These are phyloP conservation scores for Asterophora lycoperdoides DNA, from an alignment of 768 basidiomycete genomes.

Conservation along the genomic window DNA sequence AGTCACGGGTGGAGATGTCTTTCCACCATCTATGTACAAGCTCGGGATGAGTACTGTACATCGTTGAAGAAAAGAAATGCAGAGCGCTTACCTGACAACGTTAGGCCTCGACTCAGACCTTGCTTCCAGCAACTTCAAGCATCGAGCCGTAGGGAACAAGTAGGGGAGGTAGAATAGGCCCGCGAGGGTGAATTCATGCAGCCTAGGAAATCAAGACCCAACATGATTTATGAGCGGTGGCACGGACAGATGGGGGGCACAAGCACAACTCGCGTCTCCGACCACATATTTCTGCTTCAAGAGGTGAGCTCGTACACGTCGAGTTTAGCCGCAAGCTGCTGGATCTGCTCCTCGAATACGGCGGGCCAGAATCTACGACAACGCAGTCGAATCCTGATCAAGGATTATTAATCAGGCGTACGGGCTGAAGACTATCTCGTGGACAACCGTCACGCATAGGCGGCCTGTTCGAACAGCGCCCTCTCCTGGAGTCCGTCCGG, in stretches of 20 bases:
- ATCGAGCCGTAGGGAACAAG: conserved; percentile 14
- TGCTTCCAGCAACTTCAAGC: conserved; percentile 13
- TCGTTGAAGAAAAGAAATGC: too few species aligned
- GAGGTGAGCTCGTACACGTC: conserved; percentile 48
- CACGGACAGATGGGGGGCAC: not conserved
- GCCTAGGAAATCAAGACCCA: not conserved
- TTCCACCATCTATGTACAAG: conserved; percentile 25
- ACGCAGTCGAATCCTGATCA: not conserved
- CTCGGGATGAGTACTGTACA: too few species aligned
- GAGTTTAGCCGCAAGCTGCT: conserved; percentile 34
- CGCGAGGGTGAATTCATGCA: conserved; percentile 14
- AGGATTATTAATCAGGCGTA: conserved; percentile 18
- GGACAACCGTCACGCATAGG: conserved; percentile 34
- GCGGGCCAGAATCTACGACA: conserved; percentile 6
- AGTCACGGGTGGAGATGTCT: conserved; percentile 17
- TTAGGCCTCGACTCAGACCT: conserved; percentile 12
- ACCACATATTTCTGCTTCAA: conserved; percentile 50
- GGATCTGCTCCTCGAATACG: conserved; percentile 23
- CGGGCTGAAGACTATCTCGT: conserved; percentile 52
- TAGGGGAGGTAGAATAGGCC: conserved; percentile 22
- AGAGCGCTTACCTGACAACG: conserved; percentile 10
- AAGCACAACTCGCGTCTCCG: conserved; percentile 41
- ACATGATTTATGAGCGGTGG: not conserved
- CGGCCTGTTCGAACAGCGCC: conserved; percentile 44
- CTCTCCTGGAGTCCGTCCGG: conserved; percentile 41